Percentiles rank a stretch among this genome's conserved stretches.
Conservation (phyloP, 345 rosid genomes). For the Cochlearia excelsa region DNA sequence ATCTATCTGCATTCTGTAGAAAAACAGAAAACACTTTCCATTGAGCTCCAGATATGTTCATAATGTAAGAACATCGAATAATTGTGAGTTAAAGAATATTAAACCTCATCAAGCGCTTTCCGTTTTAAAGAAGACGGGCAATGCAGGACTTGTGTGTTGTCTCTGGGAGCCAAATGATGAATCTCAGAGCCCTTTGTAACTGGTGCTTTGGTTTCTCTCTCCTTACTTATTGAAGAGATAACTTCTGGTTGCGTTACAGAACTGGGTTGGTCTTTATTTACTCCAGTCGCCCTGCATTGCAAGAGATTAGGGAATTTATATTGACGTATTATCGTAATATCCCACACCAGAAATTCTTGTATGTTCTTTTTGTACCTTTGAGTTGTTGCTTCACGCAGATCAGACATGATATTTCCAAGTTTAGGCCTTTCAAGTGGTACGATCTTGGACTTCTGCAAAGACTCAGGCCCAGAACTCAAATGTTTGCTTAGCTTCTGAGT, state of each 20-base stretch:
- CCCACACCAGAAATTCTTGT: not conserved
- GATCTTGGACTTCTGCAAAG: slow-evolving; percentile 36
- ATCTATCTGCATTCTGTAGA: slow-evolving; percentile 49
- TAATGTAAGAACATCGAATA: not conserved
- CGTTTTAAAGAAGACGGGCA: slow-evolving; percentile 59
- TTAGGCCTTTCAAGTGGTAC: slow-evolving; percentile 44
- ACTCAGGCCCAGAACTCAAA: slow-evolving; percentile 39
- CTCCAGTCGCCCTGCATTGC: slow-evolving; percentile 42
- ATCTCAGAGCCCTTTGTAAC: slow-evolving; percentile 26
- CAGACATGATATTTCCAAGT: slow-evolving; percentile 44
- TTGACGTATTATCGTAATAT: not conserved
- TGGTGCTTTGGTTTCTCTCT: slow-evolving; percentile 36
- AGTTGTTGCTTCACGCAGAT: slow-evolving; percentile 44
- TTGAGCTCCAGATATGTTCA: slow-evolving; percentile 3
- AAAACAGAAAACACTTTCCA: not conserved
- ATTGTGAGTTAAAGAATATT: not conserved
- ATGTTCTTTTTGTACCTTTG: slow-evolving; percentile 42
- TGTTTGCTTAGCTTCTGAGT: slow-evolving; percentile 41
- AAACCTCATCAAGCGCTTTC: slow-evolving; percentile 57
- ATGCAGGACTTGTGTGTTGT: slow-evolving; percentile 34
- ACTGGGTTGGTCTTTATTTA: slow-evolving; percentile 38
- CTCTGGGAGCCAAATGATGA: slow-evolving; percentile 34
- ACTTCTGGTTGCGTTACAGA: slow-evolving; percentile 34
- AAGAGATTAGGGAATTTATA: slow-evolving; percentile 20
- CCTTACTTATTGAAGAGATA: slow-evolving; percentile 35